phyloP scores from a whole-genome alignment of 768 basidiomycete species.

The Boletus subparvulus region DNA sequence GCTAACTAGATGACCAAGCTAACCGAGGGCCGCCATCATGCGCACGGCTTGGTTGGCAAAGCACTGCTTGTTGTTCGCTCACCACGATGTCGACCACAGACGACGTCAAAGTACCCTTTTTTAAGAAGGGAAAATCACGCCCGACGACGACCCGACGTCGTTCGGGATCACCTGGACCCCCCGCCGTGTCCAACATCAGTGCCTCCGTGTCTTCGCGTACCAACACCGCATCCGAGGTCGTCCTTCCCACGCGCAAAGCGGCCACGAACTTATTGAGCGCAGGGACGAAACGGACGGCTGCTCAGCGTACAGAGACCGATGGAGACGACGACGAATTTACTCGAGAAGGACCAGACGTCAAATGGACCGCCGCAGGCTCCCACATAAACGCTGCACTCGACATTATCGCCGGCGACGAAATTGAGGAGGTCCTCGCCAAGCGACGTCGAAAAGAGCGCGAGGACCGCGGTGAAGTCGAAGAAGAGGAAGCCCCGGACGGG shows the following conservation, averaged over 20 bases:
- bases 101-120: conserved; percentile 71
- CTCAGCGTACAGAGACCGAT: conserved; percentile 48
- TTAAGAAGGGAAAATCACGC: conserved; percentile 81
- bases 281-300: conserved; percentile 64
- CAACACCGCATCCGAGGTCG: conserved; percentile 53
- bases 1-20: conserved; percentile 19
- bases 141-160: conserved; percentile 77
- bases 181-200: conserved; percentile 21
- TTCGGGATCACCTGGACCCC: conserved; percentile 56
- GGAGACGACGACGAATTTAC: conserved; percentile 46
- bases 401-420: conserved; percentile 81
- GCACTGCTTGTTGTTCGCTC: background rate
- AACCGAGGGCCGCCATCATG: too few relatives aligned
- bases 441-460: conserved; percentile 55
- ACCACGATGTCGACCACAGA: conserved; percentile 34
- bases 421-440: conserved; percentile 73
- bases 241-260: conserved; percentile 72
- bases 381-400: conserved; percentile 72
- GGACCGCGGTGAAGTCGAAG: conserved; percentile 51
- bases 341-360: conserved; percentile 57
- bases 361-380: conserved; percentile 75
- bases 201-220: conserved; percentile 29
- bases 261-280: conserved; percentile 72
- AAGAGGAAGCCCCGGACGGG: conserved; percentile 67
- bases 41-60: too few relatives aligned